Conservation (phyloP, 495 filamentous ascomycete genomes). For the Tuber calosporum region DNA sequence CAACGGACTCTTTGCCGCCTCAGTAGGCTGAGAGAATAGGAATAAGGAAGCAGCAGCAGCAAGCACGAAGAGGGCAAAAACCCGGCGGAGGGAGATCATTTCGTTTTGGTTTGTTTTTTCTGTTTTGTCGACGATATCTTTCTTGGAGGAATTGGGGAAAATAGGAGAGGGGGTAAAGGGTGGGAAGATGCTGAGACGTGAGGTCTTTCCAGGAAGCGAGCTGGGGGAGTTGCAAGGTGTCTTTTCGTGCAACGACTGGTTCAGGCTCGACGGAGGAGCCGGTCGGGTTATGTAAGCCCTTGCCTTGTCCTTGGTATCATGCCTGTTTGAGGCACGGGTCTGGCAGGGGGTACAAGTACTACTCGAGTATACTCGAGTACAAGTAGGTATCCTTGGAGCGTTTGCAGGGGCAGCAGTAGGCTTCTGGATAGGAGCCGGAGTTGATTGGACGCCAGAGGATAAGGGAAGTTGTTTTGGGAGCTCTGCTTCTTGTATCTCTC, state of each 20-base stretch:
- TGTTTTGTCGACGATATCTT: neutral
- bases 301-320: neutral
- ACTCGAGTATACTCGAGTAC: too few relatives aligned
- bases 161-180: neutral
- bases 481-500: neutral
- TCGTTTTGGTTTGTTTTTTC: neutral
- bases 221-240: neutral
- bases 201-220: neutral
- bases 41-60: slow-evolving; percentile 64
- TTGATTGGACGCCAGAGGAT: too few relatives aligned
- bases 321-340: neutral
- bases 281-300: neutral
- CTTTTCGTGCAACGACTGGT: neutral
- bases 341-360: too few relatives aligned
- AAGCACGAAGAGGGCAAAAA: slow-evolving; percentile 54
- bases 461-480: too few relatives aligned
- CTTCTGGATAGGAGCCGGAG: neutral
- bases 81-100: neutral
- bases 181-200: neutral
- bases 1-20: slow-evolving; percentile 83
- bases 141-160: neutral
- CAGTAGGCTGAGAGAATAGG: slow-evolving; percentile 58
- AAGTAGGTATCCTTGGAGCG: neutral
- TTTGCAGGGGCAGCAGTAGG: neutral
- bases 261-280: neutral